Evolutionary conservation across 345 rosid species (phyloP), one percentile per base, ranked within the genome.

Genomic region (Arabidopsis arenosa): DNA sequence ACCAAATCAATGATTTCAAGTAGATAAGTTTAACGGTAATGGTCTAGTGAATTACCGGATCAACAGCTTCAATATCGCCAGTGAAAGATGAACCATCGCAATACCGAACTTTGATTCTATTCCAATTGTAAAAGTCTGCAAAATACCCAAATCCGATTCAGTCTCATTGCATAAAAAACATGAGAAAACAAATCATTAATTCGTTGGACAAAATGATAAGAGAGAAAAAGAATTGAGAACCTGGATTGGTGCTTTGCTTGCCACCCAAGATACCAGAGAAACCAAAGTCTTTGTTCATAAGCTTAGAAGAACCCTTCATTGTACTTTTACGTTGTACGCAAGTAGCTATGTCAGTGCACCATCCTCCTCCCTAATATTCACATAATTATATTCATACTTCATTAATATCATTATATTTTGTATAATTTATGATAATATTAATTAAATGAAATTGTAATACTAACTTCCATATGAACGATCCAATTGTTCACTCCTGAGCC

Each of bases 21-120:
- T 28, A 3, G 32, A 3, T 28, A 3, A 3, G 32, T 28, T 28
- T 28, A 28, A 28, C 32, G 32, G 32, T 28, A 28, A 66, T 4
- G 21, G 39, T 13, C 3, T 6, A 9, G 11, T 10, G 4, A 74
- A 83, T 83, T 81, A 91, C 97, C 51, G 92, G 96, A 81, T 95
- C 63, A 9, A 92, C 97, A 43, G 83, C 86, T 78, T 86, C 85
- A 39, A 83, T 83, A 74, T 95, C 95, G 0, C 99, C 98, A 0
- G 99, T 90, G 77, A 87, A 95, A 0, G 99, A 95, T 61, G 98
- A 80, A 17, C 98, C 99, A 70, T 95, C 98, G 47, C 99, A 95
- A 73, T 95, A 95, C 68, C 98, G 74, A 72, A 95, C 87, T 90
- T 89, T 93, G 58, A 95, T 85, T 69, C 91, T 81, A 45, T 95